A percentile compares a stretch with the other conserved stretches of the same genome.
Evolutionary conservation across 202 grass and related monocot species (phyloP).

Genomic region (Carex sylvatica): DNA sequence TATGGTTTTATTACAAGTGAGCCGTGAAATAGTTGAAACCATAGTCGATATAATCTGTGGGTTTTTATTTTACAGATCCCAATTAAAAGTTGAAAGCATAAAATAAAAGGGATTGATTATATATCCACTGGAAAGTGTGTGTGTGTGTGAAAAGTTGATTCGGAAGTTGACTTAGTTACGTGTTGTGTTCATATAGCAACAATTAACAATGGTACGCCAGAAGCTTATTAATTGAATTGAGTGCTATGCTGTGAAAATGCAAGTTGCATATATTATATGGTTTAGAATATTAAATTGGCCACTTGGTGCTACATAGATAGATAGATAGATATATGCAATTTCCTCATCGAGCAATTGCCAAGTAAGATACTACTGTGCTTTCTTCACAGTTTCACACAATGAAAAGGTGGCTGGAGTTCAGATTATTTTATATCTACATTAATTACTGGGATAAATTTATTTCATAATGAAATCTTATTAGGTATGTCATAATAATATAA

Average conservation of each 20-base stretch:
- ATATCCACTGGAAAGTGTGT: background rate
- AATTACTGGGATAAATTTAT: too few relatives aligned
- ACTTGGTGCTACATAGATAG: background rate
- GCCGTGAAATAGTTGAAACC: background rate
- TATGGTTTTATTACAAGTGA: background rate
- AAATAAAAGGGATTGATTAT: background rate
- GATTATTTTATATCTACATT: background rate
- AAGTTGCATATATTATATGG: background rate
- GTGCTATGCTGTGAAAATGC: background rate
- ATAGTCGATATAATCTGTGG: background rate
- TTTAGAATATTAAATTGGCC: background rate
- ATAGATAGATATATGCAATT: background rate
- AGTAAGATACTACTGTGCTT: background rate
- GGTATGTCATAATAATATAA: too few relatives aligned
- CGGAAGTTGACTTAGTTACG: constrained; percentile 9
- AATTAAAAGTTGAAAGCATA: constrained; percentile 16
- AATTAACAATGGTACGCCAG: background rate
- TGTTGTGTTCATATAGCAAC: constrained; percentile 13
- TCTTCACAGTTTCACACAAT: too few relatives aligned
- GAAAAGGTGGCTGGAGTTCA: background rate
- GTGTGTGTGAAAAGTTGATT: background rate
- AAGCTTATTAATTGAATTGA: background rate
- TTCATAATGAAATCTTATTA: too few relatives aligned
- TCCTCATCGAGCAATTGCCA: too few relatives aligned
- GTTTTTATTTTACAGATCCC: background rate